These are phyloP conservation scores for Paxillus ammoniavirescens DNA, from an alignment of 768 basidiomycete species.

Conservation along the genomic window DNA sequence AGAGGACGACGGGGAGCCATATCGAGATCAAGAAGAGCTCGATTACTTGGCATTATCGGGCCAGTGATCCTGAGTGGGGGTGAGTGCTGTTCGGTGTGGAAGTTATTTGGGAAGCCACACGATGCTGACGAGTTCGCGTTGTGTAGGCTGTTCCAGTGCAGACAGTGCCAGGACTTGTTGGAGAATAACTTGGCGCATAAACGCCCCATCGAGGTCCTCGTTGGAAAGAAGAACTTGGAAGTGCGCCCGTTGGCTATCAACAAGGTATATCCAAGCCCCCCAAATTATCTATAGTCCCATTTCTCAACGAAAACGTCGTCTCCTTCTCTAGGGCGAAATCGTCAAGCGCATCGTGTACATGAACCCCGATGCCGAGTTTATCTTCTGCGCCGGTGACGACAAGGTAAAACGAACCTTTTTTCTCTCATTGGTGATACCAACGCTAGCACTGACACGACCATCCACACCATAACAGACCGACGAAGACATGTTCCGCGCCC, in stretches of 20 bases:
- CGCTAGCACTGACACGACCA: constrained; percentile 1
- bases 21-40: constrained; percentile 97
- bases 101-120: background rate
- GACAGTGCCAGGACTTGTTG: constrained; percentile 93
- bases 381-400: constrained; percentile 98
- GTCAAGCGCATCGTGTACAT: constrained; percentile 91
- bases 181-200: constrained; percentile 94
- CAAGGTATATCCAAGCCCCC: constrained; percentile 50
- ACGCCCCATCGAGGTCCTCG: constrained; percentile 93
- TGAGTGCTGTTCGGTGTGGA: constrained; percentile 36
- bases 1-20: constrained; percentile 93
- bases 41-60: constrained; percentile 97
- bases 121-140: constrained; percentile 1
- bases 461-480: constrained; percentile 59
- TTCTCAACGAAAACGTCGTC: background rate
- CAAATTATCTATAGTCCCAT: background rate
- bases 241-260: constrained; percentile 94
- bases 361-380: constrained; percentile 91
- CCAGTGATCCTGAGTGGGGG: constrained; percentile 95
- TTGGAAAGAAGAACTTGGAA: constrained; percentile 98
- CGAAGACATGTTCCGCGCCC: constrained; percentile 98
- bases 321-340: constrained; percentile 73
- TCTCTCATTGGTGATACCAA: background rate
- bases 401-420: constrained; percentile 52
- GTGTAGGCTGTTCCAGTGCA: constrained; percentile 82